phyloP scores from a whole-genome alignment of 305 asterid genomes.

The Euphrasia arctica region DNA sequence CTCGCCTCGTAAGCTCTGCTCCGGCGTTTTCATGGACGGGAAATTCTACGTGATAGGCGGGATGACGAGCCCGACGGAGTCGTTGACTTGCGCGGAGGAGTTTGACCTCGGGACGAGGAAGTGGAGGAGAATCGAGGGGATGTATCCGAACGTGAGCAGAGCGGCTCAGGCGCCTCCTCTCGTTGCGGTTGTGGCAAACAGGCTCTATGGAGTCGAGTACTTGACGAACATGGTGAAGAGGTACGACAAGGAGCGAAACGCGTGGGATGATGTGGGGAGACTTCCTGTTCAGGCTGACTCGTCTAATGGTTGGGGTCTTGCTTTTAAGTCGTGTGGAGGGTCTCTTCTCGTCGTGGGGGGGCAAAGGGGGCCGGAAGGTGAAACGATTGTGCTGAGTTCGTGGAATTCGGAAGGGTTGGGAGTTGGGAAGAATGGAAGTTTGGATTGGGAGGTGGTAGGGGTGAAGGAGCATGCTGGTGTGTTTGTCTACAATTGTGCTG shows the following conservation, averaged over 20 bases:
- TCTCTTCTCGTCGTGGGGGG: conserved; percentile 81
- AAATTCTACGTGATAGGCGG: conserved; percentile 84
- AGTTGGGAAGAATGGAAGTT: conserved; percentile 37
- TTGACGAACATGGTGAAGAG: conserved; percentile 74
- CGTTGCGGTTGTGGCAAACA: conserved; percentile 74
- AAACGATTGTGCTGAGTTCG: conserved; percentile 64
- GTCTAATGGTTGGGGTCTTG: conserved; percentile 93
- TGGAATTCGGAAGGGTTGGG: conserved; percentile 64
- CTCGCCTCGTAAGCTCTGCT: conserved; percentile 68
- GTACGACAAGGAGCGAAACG: conserved; percentile 50
- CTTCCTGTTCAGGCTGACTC: conserved; percentile 82
- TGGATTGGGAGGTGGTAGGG: conserved; percentile 74
- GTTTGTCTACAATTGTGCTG: conserved; percentile 83
- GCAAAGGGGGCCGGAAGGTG: conserved; percentile 83
- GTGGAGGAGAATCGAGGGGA: conserved; percentile 75
- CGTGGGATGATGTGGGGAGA: conserved; percentile 71
- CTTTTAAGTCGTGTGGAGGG: conserved; percentile 69
- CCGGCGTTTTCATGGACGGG: conserved; percentile 82
- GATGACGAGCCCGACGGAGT: conserved; percentile 64
- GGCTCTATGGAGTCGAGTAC: conserved; percentile 71
- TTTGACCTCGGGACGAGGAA: conserved; percentile 60
- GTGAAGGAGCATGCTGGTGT: conserved; percentile 82
- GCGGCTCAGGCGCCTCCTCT: conserved; percentile 94
- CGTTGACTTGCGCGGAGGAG: conserved; percentile 77
- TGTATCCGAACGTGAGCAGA: conserved; percentile 71